Base-by-base conservation (phyloP, 176 grass and related monocot species). In the Areca catechu region DNA sequence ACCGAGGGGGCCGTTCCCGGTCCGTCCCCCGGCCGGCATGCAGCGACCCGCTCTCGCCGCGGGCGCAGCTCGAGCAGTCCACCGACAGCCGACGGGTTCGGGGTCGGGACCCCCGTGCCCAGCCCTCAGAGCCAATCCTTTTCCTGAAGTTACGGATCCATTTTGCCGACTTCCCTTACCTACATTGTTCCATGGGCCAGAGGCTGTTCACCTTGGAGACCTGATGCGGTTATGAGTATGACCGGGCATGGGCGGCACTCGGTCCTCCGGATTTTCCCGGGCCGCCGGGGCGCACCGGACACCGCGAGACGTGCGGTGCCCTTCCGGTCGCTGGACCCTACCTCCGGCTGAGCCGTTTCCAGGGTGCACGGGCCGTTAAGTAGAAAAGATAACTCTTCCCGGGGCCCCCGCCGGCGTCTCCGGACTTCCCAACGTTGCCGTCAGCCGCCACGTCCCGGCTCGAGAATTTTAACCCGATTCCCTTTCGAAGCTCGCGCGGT, bases 361-460 rank as follows among this genome's bases (percentile, higher is more conserved):
- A 78, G 69, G 81, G 74, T 89, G 71, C 74, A 66, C 70, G 18
- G 81, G 81, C 74, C 74, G 69, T 89, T 89, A 89, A 89, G 74
- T 57, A 81, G 70, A 89, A 84, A 84, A 84, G 69, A 84, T 84
- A 84, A 84, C 77, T 87, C 78, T 87, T 87, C 78, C 74, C 74
- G 70, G 63, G 74, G 78, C 65, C 74, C 83, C 74, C 78, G 66
- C 74, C 74, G 56, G 56, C 65, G 70, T 82, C 83, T 82, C 78
- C 65, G 61, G 83, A 87, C 64, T 87, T 3, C 22, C 22, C 22
- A 23, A 23, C 22, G 22, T 23, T 23, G 22, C 22, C 22, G 22
- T 23, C 22, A 23, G 22, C 22, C 22, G 22, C 22, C 22, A 23
- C 22, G 22, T 23, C 22, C 22, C 22, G 63, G 30, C 30, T 43